Evolutionary conservation across 805 yeast genomes (phyloP).

Genomic region (Candida coquimbonensis): DNA sequence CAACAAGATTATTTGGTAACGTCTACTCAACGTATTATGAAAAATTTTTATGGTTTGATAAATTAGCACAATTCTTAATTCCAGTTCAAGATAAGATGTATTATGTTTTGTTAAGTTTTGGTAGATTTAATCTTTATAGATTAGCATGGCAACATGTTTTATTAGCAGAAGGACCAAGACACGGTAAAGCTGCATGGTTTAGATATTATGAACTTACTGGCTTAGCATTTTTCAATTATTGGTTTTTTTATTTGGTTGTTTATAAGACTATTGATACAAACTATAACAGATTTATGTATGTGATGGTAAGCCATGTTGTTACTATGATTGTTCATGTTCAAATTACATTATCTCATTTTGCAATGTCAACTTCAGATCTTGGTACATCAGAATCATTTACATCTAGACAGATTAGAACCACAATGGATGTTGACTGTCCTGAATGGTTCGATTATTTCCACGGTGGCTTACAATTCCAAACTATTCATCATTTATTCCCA

Average conservation of each 20-base stretch:
- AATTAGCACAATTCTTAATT: conserved; percentile 48
- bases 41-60: conserved; percentile 58
- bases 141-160: conserved; percentile 74
- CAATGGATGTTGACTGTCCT: conserved; percentile 95
- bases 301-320: conserved; percentile 68
- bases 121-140: conserved; percentile 78
- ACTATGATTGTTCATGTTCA: conserved; percentile 94
- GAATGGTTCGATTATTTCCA: conserved; percentile 86
- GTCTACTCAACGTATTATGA: conserved; percentile 80
- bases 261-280: conserved; percentile 44
- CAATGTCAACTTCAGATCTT: conserved; percentile 85
- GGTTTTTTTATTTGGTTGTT: conserved; percentile 71
- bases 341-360: conserved; percentile 83
- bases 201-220: conserved; percentile 74
- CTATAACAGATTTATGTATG: conserved; percentile 47
- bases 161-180: conserved; percentile 69
- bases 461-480: conserved; percentile 91
- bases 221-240: conserved; percentile 58
- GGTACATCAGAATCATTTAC: conserved; percentile 77
- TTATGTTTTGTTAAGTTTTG: conserved; percentile 75
- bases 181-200: conserved; percentile 83
- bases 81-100: conserved; percentile 63
- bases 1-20: conserved; percentile 57
- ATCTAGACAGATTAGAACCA: conserved; percentile 77
- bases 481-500: conserved; percentile 85